Evolutionary conservation across 176 grass and related monocot species (phyloP), one percentile per base, ranked within the genome.

Genomic region (Secale cereale): DNA sequence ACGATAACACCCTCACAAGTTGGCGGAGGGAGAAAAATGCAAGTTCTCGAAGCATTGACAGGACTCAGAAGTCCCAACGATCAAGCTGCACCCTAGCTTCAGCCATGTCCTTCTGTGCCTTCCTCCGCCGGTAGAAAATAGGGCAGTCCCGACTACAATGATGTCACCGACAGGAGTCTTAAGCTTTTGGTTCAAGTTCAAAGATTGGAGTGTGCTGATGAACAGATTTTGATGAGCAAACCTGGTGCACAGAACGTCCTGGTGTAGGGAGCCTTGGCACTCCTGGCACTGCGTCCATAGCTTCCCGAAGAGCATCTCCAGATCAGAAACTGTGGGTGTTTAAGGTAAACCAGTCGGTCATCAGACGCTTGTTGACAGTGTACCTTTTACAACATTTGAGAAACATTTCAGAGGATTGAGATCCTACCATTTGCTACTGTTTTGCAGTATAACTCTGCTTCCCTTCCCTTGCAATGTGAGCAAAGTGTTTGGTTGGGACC

Each of bases 221-320:
- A 76, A 17, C 10, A 80, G 19, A 5, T 39, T n/a, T 30, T 28
- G 7, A 8, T 46, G n/a, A 56, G 35, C 43, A 86, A 54, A 98
- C 97, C 93, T 98, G 8, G 97, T 98, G 82, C 97, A 98, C 61
- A 98, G 87, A 81, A 98, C 97, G 52, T 98, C 97, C 90, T 98
- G 97, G 71, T 98, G 97, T 64, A 98, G 93, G 74, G 97, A 98
- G 40, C 97, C 97, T 86, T 98, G 97, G 79, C 97, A 98, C 72
- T 95, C 97, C 86, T 98, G 97, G 83, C 97, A 98, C 46, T 98
- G 96, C 4, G 96, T 98, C 96, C 96, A 98, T 76, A 98, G 57
- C 82, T 84, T 93, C 80, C 96, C 96, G 88, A 98, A 98, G 54
- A 98, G 85, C 80, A 86, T 85, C 87, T 98, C 96, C 41, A 95